A percentile compares a stretch with the other conserved stretches of the same genome.
phyloP scores from a whole-genome alignment of 192 early-diverging fungal species.

The Kappamyces sp. region DNA sequence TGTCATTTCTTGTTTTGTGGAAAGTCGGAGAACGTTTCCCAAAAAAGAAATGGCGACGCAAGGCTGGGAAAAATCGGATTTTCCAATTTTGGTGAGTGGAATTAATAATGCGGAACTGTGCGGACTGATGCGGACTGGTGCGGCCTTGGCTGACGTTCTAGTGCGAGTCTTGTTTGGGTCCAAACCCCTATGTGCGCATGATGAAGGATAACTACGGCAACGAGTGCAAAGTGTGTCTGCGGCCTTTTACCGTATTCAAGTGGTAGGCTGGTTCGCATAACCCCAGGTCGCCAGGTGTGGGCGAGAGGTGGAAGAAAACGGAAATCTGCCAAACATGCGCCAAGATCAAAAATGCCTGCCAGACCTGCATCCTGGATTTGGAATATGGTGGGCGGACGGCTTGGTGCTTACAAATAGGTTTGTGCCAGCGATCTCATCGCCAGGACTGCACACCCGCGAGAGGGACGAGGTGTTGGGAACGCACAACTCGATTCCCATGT shows the following conservation, averaged over 20 bases:
- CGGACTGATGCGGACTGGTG: background rate
- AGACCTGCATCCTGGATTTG: constrained; percentile 95
- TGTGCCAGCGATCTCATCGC: background rate
- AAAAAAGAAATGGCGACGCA: constrained; percentile 5
- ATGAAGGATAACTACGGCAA: constrained; percentile 39
- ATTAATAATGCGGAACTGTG: constrained; percentile 1
- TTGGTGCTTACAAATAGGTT: background rate
- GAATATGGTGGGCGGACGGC: constrained; percentile 57
- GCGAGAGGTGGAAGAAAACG: constrained; percentile 96
- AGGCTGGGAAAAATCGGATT: constrained; percentile 30
- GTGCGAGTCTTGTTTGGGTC: constrained; percentile 96
- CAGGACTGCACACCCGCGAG: constrained; percentile 85
- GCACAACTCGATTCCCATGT: constrained; percentile 65
- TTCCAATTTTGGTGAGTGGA: constrained; percentile 40
- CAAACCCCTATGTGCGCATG: constrained; percentile 99
- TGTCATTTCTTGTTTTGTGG: too few species aligned
- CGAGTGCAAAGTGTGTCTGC: constrained; percentile 76
- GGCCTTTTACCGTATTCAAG: constrained; percentile 93
- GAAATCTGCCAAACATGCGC: constrained; percentile 97
- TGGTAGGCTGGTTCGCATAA: constrained; percentile 45
- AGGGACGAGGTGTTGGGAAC: constrained; percentile 79
- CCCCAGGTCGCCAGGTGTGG: constrained; percentile 66
- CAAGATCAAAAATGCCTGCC: constrained; percentile 97
- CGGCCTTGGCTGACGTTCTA: constrained; percentile 50
- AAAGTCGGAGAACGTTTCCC: too few species aligned